Evolutionary conservation across 495 filamentous ascomycete species (phyloP).

Genomic region (Tuber borchii): DNA sequence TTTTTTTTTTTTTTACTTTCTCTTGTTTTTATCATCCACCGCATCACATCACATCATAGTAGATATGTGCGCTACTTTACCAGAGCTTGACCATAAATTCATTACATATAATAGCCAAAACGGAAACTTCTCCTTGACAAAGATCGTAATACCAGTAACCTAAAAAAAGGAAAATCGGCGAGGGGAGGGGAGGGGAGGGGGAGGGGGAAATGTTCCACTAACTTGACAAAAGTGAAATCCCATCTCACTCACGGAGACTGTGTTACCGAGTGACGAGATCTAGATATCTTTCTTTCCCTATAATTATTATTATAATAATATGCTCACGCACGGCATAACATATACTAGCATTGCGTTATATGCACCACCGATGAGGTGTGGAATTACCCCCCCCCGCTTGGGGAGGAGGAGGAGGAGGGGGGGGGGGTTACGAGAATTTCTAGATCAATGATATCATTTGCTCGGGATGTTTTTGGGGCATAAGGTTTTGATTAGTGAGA

Average conservation of each 20-base stretch:
- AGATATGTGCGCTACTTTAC: not conserved
- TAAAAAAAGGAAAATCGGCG: not conserved
- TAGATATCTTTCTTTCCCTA: not conserved
- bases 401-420: too few species aligned
- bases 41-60: too few species aligned
- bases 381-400: too few species aligned
- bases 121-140: not conserved
- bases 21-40: not conserved
- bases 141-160: not conserved
- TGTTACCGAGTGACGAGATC: not conserved
- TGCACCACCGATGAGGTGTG: not conserved
- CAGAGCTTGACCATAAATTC: not conserved
- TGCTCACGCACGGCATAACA: not conserved
- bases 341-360: not conserved
- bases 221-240: not conserved
- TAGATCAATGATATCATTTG: not conserved
- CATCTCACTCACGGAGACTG: not conserved
- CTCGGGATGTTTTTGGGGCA: not conserved
- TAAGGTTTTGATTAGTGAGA: not conserved
- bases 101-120: not conserved
- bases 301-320: too few species aligned
- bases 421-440: not conserved
- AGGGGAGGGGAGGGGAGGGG: not conserved
- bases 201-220: not conserved
- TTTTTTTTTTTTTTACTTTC: slow-evolving; percentile 8